Evolutionary conservation across 148 eudicot species (phyloP).

Genomic region (Simmondsia chinensis): DNA sequence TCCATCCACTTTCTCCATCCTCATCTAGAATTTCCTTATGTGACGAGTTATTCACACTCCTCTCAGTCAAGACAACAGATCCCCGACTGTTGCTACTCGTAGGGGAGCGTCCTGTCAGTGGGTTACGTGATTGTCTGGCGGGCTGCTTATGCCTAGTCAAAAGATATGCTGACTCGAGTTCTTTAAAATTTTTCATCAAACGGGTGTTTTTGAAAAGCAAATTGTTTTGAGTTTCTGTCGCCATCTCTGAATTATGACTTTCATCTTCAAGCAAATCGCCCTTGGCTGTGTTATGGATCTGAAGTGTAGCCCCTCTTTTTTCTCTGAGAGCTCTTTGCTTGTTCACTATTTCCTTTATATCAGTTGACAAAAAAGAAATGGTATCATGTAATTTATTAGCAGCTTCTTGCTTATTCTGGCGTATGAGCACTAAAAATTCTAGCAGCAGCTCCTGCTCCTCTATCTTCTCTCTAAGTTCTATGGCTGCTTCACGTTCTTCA

Average conservation of each 20-base stretch:
- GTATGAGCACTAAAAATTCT: slow-evolving; percentile 57
- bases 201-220: slow-evolving; percentile 50
- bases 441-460: slow-evolving; percentile 83
- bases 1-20: slow-evolving; percentile 57
- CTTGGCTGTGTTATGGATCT: slow-evolving; percentile 16
- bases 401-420: slow-evolving; percentile 68
- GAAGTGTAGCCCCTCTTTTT: slow-evolving; percentile 26
- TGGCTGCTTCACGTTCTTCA: slow-evolving; percentile 76
- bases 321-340: slow-evolving; percentile 38
- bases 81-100: slow-evolving; percentile 63
- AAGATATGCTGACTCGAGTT: slow-evolving; percentile 83
- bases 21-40: slow-evolving; percentile 26
- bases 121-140: slow-evolving; percentile 33
- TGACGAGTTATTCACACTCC: slow-evolving; percentile 44
- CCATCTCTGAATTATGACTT: slow-evolving; percentile 21
- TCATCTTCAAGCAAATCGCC: slow-evolving; percentile 21
- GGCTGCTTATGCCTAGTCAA: slow-evolving; percentile 57
- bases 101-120: slow-evolving; percentile 33
- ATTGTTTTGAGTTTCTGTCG: slow-evolving; percentile 25
- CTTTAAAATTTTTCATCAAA: slow-evolving; percentile 73
- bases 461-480: slow-evolving; percentile 70
- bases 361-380: slow-evolving; percentile 69
- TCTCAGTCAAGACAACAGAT: slow-evolving; percentile 49
- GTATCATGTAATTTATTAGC: slow-evolving; percentile 54
- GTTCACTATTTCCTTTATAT: slow-evolving; percentile 61